phyloP scores from a whole-genome alignment of 2,329 filamentous ascomycete genomes.

The Alternaria gaisen region DNA sequence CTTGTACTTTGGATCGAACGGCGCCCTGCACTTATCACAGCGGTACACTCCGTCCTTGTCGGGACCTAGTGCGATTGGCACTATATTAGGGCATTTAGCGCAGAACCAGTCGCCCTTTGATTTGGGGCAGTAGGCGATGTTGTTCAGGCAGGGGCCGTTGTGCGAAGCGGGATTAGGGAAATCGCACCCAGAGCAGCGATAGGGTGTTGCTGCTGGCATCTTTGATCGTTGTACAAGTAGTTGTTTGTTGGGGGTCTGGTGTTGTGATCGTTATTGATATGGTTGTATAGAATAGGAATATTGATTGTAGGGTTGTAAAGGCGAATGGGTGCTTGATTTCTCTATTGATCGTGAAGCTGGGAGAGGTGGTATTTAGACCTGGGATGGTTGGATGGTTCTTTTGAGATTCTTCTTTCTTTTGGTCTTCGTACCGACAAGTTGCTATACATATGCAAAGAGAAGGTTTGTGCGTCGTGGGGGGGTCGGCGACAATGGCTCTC shows the following conservation, averaged over 20 bases:
- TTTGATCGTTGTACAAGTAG: not conserved
- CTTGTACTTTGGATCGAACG: constrained; percentile 5
- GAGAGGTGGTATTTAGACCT: not conserved
- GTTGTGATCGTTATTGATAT: not conserved
- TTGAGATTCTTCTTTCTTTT: not conserved
- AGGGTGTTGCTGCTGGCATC: not conserved
- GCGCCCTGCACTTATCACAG: not conserved
- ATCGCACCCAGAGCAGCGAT: constrained; percentile 1
- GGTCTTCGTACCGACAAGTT: not conserved
- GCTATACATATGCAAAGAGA: not conserved
- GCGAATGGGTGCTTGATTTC: not conserved
- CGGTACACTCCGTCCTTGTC: constrained; percentile 1
- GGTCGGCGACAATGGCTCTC: not conserved
- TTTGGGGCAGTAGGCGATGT: constrained; percentile 2
- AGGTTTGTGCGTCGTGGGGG: constrained; percentile 5
- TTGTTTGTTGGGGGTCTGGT: not conserved
- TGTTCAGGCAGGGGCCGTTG: not conserved
- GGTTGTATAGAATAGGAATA: not conserved
- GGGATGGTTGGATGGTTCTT: not conserved
- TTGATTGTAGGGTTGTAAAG: not conserved
- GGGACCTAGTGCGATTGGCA: not conserved
- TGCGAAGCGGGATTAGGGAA: constrained; percentile 1
- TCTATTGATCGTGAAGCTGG: not conserved
- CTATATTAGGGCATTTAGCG: constrained; percentile 3
- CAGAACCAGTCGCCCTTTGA: constrained; percentile 6